phyloP scores from a whole-genome alignment of 768 basidiomycete genomes.

The Pholiota microspora region DNA sequence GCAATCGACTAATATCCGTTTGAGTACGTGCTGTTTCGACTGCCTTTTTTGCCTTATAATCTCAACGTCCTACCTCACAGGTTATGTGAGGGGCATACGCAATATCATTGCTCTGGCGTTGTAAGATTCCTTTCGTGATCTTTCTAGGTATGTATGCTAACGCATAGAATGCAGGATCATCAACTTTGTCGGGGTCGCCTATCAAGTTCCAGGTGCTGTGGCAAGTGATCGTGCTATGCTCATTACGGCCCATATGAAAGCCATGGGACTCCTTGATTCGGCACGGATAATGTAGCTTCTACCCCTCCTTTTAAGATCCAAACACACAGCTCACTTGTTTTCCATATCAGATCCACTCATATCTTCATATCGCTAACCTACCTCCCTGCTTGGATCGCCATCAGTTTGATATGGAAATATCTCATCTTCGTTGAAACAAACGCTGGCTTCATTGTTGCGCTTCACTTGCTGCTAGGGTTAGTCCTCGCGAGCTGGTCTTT shows the following conservation, averaged over 20 bases:
- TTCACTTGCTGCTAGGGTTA: slow-evolving; percentile 67
- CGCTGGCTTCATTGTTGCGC: slow-evolving; percentile 53
- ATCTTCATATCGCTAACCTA: slow-evolving; percentile 60
- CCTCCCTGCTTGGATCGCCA: slow-evolving; percentile 73
- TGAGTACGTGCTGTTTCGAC: neutral
- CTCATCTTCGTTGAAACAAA: slow-evolving; percentile 63
- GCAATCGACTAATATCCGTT: slow-evolving; percentile 7
- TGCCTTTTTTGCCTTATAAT: neutral
- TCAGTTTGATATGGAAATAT: slow-evolving; percentile 64
- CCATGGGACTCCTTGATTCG: slow-evolving; percentile 74
- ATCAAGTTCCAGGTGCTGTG: slow-evolving; percentile 18
- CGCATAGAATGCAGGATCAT: neutral
- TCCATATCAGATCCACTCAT: slow-evolving; percentile 57
- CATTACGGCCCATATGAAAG: slow-evolving; percentile 72
- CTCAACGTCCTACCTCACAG: slow-evolving; percentile 6
- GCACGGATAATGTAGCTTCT: slow-evolving; percentile 43
- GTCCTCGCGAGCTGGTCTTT: slow-evolving; percentile 70
- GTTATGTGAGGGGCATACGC: slow-evolving; percentile 13
- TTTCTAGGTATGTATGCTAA: neutral
- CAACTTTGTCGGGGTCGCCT: slow-evolving; percentile 14
- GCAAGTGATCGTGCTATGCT: slow-evolving; percentile 54
- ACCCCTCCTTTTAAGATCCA: neutral
- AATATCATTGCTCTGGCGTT: slow-evolving; percentile 11
- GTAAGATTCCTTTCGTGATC: slow-evolving; percentile 2
- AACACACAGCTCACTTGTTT: neutral